Evolutionary conservation across 164 flowering plant species (phyloP), one percentile per base, ranked within the genome.

Genomic region (Aristolochia californica): DNA sequence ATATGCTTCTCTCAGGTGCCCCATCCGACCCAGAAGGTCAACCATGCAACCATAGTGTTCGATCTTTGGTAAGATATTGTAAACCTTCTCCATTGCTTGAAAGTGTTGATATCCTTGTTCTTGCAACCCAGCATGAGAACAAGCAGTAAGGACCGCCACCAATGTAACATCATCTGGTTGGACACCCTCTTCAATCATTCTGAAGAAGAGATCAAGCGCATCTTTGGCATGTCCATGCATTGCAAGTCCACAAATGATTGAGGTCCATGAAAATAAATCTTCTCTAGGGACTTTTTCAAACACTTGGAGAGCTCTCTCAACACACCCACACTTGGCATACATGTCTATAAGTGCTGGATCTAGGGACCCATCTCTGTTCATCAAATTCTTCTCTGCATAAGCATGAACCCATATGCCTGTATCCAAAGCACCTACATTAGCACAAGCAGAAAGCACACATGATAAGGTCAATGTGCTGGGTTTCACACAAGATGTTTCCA

Each of bases 401-500:
- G 40, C 40, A 34, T 34, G 40, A 34, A 34, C 10, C 40, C 40
- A 34, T 34, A 34, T 34, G 40, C 40, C 40, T 12, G 10, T 34
- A 34, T 34, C 40, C 40, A 34, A 7, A 34, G 40, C 40, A 34
- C 40, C 40, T 34, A 34, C 40, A 3, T 34, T 7, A 34, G 40
- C 40, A 34, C 40, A 34, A 34, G 40, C 40, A 5, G 40, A 34
- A 34, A 34, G 40, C 40, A 34, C 40, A 7, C 10, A 8, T 34
- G 14, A 62, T 59, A 72, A 47, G 13, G 75, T 72, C 57, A 62
- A 27, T 40, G 12, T 28, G 56, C 65, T 59, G 43, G 75, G 75
- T 52, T 48, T 61, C 48, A 59, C 53, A 11, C 40, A 59, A 5
- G 62, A 62, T n/a, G 16, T 21, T 55, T 59, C 75, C 72, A 72